A percentile compares a stretch with the other conserved stretches of the same genome.
These are phyloP conservation scores for Erythrophleum fordii DNA, from an alignment of 306 rosid species.

Conservation along the genomic window DNA sequence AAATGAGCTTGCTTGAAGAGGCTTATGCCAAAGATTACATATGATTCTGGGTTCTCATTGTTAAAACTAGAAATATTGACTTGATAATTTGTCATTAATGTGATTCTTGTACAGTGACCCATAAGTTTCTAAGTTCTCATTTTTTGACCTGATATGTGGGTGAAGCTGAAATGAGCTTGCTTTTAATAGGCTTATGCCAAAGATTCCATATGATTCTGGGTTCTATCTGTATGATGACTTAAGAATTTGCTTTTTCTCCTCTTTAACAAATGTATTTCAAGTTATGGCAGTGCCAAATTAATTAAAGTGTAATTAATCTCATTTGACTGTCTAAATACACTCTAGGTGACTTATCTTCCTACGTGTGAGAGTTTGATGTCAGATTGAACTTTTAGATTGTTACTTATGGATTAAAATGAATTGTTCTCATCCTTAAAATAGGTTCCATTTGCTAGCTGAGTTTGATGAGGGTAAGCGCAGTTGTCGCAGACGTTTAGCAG, in stretches of 20 bases:
- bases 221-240: constrained; percentile 3
- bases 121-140: not conserved
- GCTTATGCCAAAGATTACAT: not conserved
- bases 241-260: not conserved
- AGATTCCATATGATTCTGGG: not conserved
- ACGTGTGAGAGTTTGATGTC: constrained; percentile 13
- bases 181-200: not conserved
- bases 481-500: constrained; percentile 88
- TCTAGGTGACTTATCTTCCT: constrained; percentile 27
- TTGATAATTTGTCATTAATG: not conserved
- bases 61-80: not conserved
- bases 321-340: not conserved
- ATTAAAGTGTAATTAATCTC: constrained; percentile 13
- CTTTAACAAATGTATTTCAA: constrained; percentile 6
- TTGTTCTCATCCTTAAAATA: constrained; percentile 38
- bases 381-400: constrained; percentile 18
- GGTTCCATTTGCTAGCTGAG: constrained; percentile 80
- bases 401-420: constrained; percentile 18
- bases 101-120: not conserved
- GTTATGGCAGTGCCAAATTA: not conserved
- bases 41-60: not conserved
- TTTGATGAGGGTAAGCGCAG: constrained; percentile 87
- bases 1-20: not conserved
- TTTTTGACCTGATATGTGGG: not conserved
- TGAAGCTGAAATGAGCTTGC: not conserved